Base-by-base conservation (phyloP, 768 basidiomycete species). In the Phlebiopsis gigantea region DNA sequence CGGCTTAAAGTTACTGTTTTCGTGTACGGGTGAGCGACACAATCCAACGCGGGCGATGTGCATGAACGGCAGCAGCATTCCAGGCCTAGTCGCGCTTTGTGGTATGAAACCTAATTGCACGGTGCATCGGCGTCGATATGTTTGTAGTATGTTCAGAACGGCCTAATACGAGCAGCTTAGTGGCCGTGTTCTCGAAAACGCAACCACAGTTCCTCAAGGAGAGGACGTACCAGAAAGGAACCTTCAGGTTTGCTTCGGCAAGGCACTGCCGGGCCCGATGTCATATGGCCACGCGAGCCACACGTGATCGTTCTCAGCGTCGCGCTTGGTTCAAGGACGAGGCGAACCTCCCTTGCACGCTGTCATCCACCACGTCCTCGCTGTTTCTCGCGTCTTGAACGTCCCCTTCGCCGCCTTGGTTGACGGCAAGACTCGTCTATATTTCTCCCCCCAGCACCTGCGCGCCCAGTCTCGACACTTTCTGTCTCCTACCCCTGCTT, bases 271-370 rank as follows among this genome's bases (percentile, higher is more conserved):
- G 19, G 14, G 5, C 24, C 31, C 21, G 50, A 22, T 22, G 48
- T 8, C 22, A n/a, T 12, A 21, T 8, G 1, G 53, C 52, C 41
- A 61, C 57, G 58, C 55, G 61, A 46, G 34, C 4, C 19, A 5
- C 62, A 63, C 62, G 62, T 63, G 62, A 63, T 52, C 57, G 62
- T 58, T 53, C 50, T 46, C 46, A 45, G 25, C 31, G 43, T 53
- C 44, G 51, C 53, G 43, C 50, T 49, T 43, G 52, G 58, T 59
- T 58, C 57, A 31, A 25, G 42, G 42, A 4, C 12, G 42, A 26
- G 28, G 15, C 24, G 15, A 39, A 53, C 41, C 24, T 2, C 14
- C 10, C 39, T 31, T 44, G 34, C 39, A 42, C 50, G 14, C 52
- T 46, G 28, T 50, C 53, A 47, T 47, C 30, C 43, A 39, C 42